phyloP scores from a whole-genome alignment of 768 basidiomycete species.

The Pholiota molesta region DNA sequence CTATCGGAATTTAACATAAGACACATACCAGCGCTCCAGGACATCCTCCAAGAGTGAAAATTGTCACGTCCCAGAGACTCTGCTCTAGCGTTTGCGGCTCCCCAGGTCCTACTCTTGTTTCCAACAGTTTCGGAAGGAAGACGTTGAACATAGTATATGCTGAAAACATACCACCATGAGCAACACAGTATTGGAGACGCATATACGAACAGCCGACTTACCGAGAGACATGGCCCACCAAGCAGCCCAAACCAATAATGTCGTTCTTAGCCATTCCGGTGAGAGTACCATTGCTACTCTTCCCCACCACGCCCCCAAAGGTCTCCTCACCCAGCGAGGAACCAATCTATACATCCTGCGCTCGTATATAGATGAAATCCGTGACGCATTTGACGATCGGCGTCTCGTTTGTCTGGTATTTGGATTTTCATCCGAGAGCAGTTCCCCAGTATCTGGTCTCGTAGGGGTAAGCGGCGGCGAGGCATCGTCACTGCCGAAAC shows the following conservation, averaged over 20 bases:
- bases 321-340: conserved; percentile 58
- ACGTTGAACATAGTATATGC: conserved; percentile 95
- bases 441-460: neutral
- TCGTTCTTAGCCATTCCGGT: conserved; percentile 78
- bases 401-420: conserved; percentile 5
- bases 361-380: conserved; percentile 50
- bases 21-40: conserved; percentile 78
- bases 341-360: conserved; percentile 44
- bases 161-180: conserved; percentile 28
- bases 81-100: conserved; percentile 52
- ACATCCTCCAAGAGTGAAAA: conserved; percentile 83
- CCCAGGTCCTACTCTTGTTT: conserved; percentile 46
- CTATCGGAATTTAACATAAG: neutral
- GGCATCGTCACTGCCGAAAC: neutral
- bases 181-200: neutral
- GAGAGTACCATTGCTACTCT: conserved; percentile 70
- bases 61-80: conserved; percentile 83
- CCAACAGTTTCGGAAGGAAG: conserved; percentile 84
- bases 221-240: conserved; percentile 84
- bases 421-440: neutral
- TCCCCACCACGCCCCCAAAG: conserved; percentile 69
- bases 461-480: neutral
- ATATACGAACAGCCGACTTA: conserved; percentile 31
- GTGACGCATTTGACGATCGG: conserved; percentile 20
- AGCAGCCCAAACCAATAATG: conserved; percentile 74